Percentiles rank a stretch among this genome's conserved stretches.
Evolutionary conservation across 805 yeast species (phyloP).

Genomic region (Metschnikowia santaceciliae): DNA sequence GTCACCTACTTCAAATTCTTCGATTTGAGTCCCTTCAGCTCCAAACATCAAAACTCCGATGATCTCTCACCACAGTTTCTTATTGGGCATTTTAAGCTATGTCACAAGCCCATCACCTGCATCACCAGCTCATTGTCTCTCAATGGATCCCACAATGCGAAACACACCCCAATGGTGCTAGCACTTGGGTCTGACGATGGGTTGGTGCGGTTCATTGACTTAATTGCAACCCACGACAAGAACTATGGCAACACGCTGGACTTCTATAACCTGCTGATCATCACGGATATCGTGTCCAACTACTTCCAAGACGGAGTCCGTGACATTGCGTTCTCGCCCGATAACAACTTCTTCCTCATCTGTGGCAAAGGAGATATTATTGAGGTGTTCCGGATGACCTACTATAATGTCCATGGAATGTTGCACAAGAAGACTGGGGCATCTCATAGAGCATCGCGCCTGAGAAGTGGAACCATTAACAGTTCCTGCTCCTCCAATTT

Average conservation of each 20-base stretch:
- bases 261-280: conserved; percentile 21
- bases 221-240: conserved; percentile 29
- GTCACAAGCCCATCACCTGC: conserved; percentile 54
- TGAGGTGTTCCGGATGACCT: conserved; percentile 38
- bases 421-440: conserved; percentile 14
- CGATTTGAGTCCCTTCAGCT: conserved; percentile 30
- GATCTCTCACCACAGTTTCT: conserved; percentile 8
- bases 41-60: not conserved
- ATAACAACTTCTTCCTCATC: conserved; percentile 42
- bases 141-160: conserved; percentile 13
- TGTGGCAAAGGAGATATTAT: conserved; percentile 56
- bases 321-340: conserved; percentile 45
- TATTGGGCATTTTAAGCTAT: conserved; percentile 60
- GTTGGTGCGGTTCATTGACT: conserved; percentile 52
- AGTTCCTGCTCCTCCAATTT: conserved; percentile 22
- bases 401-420: conserved; percentile 38
- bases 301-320: conserved; percentile 62
- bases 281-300: conserved; percentile 55
- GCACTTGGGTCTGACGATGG: conserved; percentile 67
- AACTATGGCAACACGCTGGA: conserved; percentile 24
- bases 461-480: conserved; percentile 38
- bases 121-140: conserved; percentile 32
- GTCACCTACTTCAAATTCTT: conserved; percentile 35
- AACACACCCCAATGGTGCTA: conserved; percentile 38
- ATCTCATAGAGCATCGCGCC: conserved; percentile 19